Percentiles rank a stretch among this genome's conserved stretches.
Conservation (phyloP, 495 filamentous ascomycete species). For the Acidomyces sp. region DNA sequence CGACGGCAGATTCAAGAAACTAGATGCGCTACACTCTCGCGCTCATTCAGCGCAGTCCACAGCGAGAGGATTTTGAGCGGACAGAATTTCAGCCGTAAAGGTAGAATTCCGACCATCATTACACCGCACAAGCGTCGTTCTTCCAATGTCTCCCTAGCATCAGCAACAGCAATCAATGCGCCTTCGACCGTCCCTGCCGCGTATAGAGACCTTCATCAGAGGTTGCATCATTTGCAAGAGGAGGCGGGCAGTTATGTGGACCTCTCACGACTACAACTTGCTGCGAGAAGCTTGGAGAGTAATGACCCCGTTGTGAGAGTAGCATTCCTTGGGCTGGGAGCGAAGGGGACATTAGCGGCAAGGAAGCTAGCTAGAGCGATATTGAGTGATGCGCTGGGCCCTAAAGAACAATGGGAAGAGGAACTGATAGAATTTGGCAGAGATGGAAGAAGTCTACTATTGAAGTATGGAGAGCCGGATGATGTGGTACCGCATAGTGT, state of each 20-base stretch:
- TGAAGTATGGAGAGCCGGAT: constrained; percentile 43
- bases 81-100: background rate
- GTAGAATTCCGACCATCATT: background rate
- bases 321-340: constrained; percentile 35
- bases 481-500: constrained; percentile 30
- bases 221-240: constrained; percentile 48
- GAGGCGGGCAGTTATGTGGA: constrained; percentile 53
- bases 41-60: no score
- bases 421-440: constrained; percentile 35
- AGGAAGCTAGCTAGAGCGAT: constrained; percentile 54
- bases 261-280: constrained; percentile 65
- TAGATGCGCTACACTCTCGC: no score
- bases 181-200: constrained; percentile 22
- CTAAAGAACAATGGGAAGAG: constrained; percentile 56
- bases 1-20: no score
- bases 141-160: constrained; percentile 17
- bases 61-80: no score
- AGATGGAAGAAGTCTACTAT: constrained; percentile 40
- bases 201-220: constrained; percentile 43
- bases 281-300: constrained; percentile 61
- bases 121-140: constrained; percentile 20
- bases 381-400: constrained; percentile 63
- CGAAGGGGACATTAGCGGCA: constrained; percentile 24
- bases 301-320: constrained; percentile 54
- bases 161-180: constrained; percentile 27